Conservation (phyloP, 2,329 filamentous ascomycete genomes). For the Zasmidium citrigriseum region DNA sequence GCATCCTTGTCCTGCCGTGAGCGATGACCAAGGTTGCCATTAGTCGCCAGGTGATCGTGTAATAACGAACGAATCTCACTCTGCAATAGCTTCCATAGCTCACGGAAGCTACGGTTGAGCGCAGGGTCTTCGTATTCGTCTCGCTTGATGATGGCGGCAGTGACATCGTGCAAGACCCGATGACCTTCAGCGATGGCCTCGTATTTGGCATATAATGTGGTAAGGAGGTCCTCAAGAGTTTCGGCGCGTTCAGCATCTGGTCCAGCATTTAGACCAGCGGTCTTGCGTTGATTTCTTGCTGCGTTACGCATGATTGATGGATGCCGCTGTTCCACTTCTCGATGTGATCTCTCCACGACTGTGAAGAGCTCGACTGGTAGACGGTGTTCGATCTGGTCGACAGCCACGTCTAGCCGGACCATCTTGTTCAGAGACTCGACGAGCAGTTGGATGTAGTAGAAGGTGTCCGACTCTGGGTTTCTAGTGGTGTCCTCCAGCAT, state of each 20-base stretch:
- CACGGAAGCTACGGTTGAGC: constrained; percentile 86
- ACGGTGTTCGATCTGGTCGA: constrained; percentile 88
- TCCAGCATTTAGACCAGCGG: constrained; percentile 36
- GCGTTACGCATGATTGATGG: constrained; percentile 69
- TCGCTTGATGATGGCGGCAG: constrained; percentile 79
- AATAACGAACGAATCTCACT: constrained; percentile 94
- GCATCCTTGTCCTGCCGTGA: constrained; percentile 52
- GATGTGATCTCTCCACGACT: constrained; percentile 92
- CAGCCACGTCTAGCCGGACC: constrained; percentile 78
- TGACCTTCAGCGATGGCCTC: constrained; percentile 96
- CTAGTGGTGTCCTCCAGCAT: constrained; percentile 85
- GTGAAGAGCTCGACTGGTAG: constrained; percentile 91
- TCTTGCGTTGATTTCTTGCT: constrained; percentile 50
- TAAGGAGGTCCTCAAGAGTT: constrained; percentile 87
- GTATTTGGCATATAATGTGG: constrained; percentile 93
- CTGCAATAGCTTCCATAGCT: constrained; percentile 96
- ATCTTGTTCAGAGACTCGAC: constrained; percentile 90
- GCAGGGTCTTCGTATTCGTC: constrained; percentile 66
- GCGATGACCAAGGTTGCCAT: constrained; percentile 70
- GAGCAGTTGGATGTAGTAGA: constrained; percentile 85
- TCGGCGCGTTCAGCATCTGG: constrained; percentile 54
- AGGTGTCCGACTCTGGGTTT: constrained; percentile 94
- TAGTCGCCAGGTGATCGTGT: constrained; percentile 94
- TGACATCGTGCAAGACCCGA: constrained; percentile 87
- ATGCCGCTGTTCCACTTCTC: constrained; percentile 88